Evolutionary conservation across 1,284 basidiomycete species (phyloP).

Genomic region (Leccinum pallidistipes): DNA sequence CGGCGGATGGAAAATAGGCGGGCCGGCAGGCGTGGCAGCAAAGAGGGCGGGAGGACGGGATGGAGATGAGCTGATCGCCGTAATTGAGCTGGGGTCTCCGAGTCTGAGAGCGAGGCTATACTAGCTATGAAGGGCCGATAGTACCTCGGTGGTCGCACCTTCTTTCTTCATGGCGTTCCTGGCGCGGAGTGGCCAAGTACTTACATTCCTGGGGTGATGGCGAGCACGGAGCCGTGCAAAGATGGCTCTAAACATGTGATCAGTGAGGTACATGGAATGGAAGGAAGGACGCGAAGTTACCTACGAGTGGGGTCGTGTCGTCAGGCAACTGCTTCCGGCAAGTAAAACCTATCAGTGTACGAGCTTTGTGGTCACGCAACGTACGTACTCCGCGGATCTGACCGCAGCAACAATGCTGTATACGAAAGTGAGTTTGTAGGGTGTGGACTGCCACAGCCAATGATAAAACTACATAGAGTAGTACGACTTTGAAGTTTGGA

Average conservation of each 20-base stretch:
- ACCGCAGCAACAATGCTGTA: constrained; percentile 14
- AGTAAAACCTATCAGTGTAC: constrained; percentile 7
- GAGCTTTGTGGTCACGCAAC: neutral
- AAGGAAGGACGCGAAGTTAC: constrained; percentile 10
- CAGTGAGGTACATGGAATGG: constrained; percentile 19
- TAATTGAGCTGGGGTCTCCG: constrained; percentile 15
- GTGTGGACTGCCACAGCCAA: neutral
- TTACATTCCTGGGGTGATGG: constrained; percentile 16
- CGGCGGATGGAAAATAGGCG: neutral
- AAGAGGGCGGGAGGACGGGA: neutral
- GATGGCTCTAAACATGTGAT: constrained; percentile 4
- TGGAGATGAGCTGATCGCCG: constrained; percentile 9
- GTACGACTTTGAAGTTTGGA: neutral
- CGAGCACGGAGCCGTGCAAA: constrained; percentile 8
- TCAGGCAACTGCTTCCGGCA: constrained; percentile 11
- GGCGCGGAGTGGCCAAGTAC: neutral
- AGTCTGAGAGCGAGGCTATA: constrained; percentile 7
- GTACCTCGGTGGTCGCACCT: constrained; percentile 21
- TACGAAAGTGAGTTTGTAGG: constrained; percentile 5
- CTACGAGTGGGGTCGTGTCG: constrained; percentile 2
- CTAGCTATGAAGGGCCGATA: neutral
- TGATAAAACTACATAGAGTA: constrained; percentile 7
- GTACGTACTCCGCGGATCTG: constrained; percentile 25
- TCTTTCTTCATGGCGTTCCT: constrained; percentile 8
- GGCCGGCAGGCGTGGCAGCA: constrained; percentile 1